A percentile compares a stretch with the other conserved stretches of the same genome.
phyloP scores from a whole-genome alignment of 225 moss, liverwort and hornwort genomes.

The Marchantia paleacea region DNA sequence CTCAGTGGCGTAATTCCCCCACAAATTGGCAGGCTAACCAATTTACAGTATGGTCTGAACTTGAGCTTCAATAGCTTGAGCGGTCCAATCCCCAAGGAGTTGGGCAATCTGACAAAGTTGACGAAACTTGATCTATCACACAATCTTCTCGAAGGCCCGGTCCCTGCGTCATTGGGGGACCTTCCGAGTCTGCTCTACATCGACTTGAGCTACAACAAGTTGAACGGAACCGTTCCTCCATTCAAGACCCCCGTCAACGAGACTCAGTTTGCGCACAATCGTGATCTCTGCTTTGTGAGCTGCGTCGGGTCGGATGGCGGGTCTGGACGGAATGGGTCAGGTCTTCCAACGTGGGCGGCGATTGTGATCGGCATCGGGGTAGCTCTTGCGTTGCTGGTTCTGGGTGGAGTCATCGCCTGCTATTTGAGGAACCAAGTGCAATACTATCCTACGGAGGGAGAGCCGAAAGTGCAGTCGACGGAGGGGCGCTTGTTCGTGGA shows the following conservation, averaged over 20 bases:
- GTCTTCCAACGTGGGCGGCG: conserved; percentile 34
- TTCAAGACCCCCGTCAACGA: conserved; percentile 26
- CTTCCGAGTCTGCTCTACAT: conserved; percentile 38
- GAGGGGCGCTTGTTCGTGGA: conserved; percentile 46
- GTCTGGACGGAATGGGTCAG: neutral
- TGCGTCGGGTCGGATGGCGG: neutral
- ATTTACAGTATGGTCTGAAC: conserved; percentile 42
- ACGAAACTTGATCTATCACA: conserved; percentile 45
- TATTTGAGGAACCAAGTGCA: conserved; percentile 26
- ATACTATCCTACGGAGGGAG: conserved; percentile 28
- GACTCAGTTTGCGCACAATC: conserved; percentile 33
- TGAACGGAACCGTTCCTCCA: conserved; percentile 38
- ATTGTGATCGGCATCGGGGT: conserved; percentile 25
- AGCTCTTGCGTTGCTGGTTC: conserved; percentile 18
- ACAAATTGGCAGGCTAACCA: conserved; percentile 28
- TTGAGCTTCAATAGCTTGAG: conserved; percentile 35
- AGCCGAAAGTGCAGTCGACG: conserved; percentile 26
- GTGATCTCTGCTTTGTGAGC: conserved; percentile 25
- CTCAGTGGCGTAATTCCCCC: conserved; percentile 37
- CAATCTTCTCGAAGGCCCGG: conserved; percentile 34
- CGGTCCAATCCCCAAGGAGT: conserved; percentile 38
- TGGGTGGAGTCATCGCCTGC: conserved; percentile 16
- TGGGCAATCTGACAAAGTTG: conserved; percentile 38
- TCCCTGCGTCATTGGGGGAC: conserved; percentile 31
- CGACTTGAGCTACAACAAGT: conserved; percentile 37